Base-by-base conservation (phyloP, 768 basidiomycete species). In the Myochromella boudieri region DNA sequence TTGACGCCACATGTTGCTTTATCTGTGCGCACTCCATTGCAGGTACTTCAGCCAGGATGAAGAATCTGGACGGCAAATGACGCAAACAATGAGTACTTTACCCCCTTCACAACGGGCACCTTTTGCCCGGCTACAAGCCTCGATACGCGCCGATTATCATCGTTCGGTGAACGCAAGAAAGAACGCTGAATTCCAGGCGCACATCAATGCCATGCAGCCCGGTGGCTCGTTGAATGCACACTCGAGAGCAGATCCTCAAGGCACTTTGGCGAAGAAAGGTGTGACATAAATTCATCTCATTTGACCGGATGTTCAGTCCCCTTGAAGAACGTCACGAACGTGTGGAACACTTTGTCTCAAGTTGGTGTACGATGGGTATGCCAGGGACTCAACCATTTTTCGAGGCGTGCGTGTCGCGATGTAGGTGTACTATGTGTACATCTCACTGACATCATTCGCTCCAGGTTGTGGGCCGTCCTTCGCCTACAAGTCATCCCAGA, bases 301-400 rank as follows among this genome's bases (percentile, higher is more conserved):
- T 20, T 25, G 25, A 28, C 5, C 37, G 36, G 5, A 32, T 42
- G 28, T 8, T 15, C 40, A 41, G 26, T 40, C 6, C 27, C 36
- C 27, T 42, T 40, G 26, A 52, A 77, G 82, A 95, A 63, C 80
- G 92, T 14, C 77, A 78, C 57, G 86, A 92, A 42, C 79, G 84
- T 17, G 76, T 91, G 58, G 77, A 84, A 49, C 74, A 81, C 31
- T 94, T 95, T 63, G 66, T 94, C 31, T 71, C 78, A 51, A 84
- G 77, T 24, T 94, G 92, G 90, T 94, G 91, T 63, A 86, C 83
- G 11, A 75, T 82, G 68, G 86, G 88, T 42, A 86, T 92, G 76
- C 91, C 90, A 47, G 93, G 93, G 15, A 90, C 91, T 27, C 85
- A 84, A 59, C 92, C 93, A 12, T 95, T 95, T 70, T 90, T 91